phyloP scores from a whole-genome alignment of 768 basidiomycete genomes.

The Leccinum rimulosum region DNA sequence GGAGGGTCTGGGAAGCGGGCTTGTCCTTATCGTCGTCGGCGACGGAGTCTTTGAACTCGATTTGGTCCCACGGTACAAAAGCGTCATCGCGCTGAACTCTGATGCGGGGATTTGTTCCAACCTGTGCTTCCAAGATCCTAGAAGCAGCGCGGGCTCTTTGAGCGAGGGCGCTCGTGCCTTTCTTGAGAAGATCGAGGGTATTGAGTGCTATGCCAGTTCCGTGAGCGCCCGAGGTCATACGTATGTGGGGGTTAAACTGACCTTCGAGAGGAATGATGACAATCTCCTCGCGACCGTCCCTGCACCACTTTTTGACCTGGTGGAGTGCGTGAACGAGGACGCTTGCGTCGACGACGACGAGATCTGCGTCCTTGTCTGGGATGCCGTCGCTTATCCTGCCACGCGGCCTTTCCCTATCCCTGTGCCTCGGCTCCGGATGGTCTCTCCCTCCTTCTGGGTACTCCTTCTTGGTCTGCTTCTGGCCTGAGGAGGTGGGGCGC shows the following conservation, averaged over 20 bases:
- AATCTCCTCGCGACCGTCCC: conserved; percentile 71
- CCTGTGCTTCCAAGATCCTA: conserved; percentile 83
- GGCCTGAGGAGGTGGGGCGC: conserved; percentile 18
- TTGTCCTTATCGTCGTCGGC: conserved; percentile 25
- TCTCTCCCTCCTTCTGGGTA: conserved; percentile 20
- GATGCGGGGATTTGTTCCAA: conserved; percentile 78
- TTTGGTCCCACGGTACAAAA: conserved; percentile 78
- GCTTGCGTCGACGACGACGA: conserved; percentile 78
- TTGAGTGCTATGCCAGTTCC: conserved; percentile 61
- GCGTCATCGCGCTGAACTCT: conserved; percentile 81
- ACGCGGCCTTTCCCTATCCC: conserved; percentile 19
- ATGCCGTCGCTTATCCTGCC: conserved; percentile 28
- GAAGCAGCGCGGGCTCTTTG: conserved; percentile 85
- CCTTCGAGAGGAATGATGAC: conserved; percentile 88
- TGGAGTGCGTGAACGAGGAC: conserved; percentile 75
- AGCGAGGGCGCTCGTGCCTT: conserved; percentile 75
- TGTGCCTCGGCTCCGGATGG: conserved; percentile 16
- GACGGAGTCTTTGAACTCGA: conserved; percentile 46
- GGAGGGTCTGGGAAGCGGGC: conserved; percentile 21
- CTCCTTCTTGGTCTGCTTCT: conserved; percentile 26
- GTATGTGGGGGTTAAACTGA: conserved; percentile 33
- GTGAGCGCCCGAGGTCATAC: conserved; percentile 8
- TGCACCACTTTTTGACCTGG: conserved; percentile 81
- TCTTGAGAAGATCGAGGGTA: conserved; percentile 90
- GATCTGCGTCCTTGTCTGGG: conserved; percentile 61